Percentiles rank a stretch among this genome's conserved stretches.
phyloP scores from a whole-genome alignment of 164 flowering plant genomes.

The Magnolia kwangsiensis region DNA sequence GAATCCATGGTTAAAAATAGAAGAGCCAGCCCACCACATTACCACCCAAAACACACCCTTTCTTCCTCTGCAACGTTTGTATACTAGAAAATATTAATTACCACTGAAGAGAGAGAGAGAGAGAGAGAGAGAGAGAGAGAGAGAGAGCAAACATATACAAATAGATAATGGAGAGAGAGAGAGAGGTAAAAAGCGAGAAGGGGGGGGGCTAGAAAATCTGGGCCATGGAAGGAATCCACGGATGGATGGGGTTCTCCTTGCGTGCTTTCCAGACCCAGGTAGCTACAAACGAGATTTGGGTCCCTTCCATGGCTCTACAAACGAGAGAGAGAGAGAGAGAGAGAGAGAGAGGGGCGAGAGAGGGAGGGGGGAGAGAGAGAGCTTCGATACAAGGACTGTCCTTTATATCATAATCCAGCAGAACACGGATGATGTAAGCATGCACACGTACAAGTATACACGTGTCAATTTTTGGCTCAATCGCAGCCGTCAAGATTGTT shows the following conservation, averaged over 20 bases:
- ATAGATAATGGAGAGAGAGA: neutral
- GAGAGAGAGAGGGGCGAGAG: neutral
- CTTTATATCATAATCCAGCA: neutral
- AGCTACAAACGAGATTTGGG: slow-evolving; percentile 33
- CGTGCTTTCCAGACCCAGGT: slow-evolving; percentile 16
- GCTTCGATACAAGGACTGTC: neutral
- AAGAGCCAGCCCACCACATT: slow-evolving; percentile 29
- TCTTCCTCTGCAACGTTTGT: slow-evolving; percentile 25
- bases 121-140: slow-evolving; percentile 1
- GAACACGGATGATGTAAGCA: neutral
- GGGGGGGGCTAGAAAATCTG: slow-evolving; percentile 29
- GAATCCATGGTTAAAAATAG: slow-evolving; percentile 32
- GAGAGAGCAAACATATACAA: neutral
- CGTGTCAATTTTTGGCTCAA: neutral
- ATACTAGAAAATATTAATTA: neutral
- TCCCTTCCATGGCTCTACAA: slow-evolving; percentile 5
- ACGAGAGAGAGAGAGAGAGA: slow-evolving; percentile 18
- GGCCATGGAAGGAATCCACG: slow-evolving; percentile 37
- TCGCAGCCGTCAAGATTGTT: neutral
- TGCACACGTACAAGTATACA: neutral
- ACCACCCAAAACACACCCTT: slow-evolving; percentile 28
- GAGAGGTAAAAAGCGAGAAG: slow-evolving; percentile 10
- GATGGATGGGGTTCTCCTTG: slow-evolving; percentile 24
- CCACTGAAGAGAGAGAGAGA: neutral
- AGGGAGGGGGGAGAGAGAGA: slow-evolving; percentile 3